Base-by-base conservation (phyloP, 164 flowering plant genomes). In the Sedum album region DNA sequence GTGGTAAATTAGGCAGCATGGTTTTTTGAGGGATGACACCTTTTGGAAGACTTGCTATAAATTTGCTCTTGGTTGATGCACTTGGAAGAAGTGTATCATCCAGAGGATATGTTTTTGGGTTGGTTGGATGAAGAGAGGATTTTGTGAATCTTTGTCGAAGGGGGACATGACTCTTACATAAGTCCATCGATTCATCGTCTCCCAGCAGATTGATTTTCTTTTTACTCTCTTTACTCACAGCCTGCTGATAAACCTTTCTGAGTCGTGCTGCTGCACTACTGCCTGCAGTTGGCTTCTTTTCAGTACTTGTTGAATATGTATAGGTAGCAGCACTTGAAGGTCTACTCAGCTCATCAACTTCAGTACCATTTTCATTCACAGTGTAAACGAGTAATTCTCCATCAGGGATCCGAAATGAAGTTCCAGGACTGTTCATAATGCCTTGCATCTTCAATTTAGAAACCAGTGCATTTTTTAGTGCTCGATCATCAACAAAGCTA, bases 391-490 rank as follows among this genome's bases (percentile, higher is more conserved):
- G 75, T 31, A 93, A 84, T 75, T 93, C 97, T 4, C 88, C 80
- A 77, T 93, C 98, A n/a, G 94, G 82, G 26, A 93, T 77, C 70
- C 86, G 73, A 67, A 93, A 93, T 31, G 85, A 91, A 74, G 93
- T 87, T 48, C 98, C 97, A 2, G 98, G 98, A 69, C 97, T 91
- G 57, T 76, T 75, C n/a, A n/a, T n/a, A n/a, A n/a, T n/a, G n/a
- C n/a, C n/a, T 35, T 3, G 90, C 79, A 72, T 81, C 71, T 76
- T 88, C 38, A 84, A 66, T 17, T 82, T 84, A 11, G 86, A 84
- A 75, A 67, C 85, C 17, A 82, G 73, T 41, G 82, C 83, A 31
- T 68, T 82, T 74, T 86, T 81, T 4, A 82, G 75, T 66, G 38
- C 69, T 20, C 74, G 46, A 39, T 81, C 84, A 26, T 71, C 74